phyloP scores from a whole-genome alignment of 2,329 filamentous ascomycete genomes.

The Boeremia exigua region DNA sequence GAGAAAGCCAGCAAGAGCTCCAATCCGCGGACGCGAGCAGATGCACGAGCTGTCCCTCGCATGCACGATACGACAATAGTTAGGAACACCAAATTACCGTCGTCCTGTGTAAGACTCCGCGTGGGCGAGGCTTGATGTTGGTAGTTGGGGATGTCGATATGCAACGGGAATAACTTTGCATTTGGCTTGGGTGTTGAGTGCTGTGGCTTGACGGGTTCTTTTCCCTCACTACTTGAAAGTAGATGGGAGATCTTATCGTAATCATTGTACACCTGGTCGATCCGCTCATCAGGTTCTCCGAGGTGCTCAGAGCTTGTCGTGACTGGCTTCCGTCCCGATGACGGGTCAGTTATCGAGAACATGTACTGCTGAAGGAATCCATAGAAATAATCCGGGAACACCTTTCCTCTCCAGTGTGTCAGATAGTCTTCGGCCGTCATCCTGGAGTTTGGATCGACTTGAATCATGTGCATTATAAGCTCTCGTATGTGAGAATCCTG shows the following conservation, averaged over 20 bases:
- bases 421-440: slow-evolving; percentile 95
- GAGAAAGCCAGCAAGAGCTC: slow-evolving; percentile 92
- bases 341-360: slow-evolving; percentile 91
- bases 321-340: slow-evolving; percentile 75
- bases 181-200: slow-evolving; percentile 46
- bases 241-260: slow-evolving; percentile 99
- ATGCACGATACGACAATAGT: slow-evolving; percentile 88
- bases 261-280: slow-evolving; percentile 89
- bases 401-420: slow-evolving; percentile 87
- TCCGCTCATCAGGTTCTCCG: slow-evolving; percentile 89
- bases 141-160: slow-evolving; percentile 85
- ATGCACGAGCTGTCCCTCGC: slow-evolving; percentile 84
- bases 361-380: slow-evolving; percentile 98
- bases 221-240: slow-evolving; percentile 72
- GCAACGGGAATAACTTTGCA: slow-evolving; percentile 75
- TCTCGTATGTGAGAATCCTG: slow-evolving; percentile 86
- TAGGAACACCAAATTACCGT: slow-evolving; percentile 91
- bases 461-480: slow-evolving; percentile 94
- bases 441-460: slow-evolving; percentile 86
- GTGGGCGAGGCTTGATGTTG: slow-evolving; percentile 70
- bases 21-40: slow-evolving; percentile 86
- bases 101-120: slow-evolving; percentile 71
- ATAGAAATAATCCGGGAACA: slow-evolving; percentile 97
- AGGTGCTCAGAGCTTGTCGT: slow-evolving; percentile 73
- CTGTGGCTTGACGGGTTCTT: slow-evolving; percentile 44